phyloP scores from a whole-genome alignment of 805 yeast species.

The Komagataella pseudopastoris region DNA sequence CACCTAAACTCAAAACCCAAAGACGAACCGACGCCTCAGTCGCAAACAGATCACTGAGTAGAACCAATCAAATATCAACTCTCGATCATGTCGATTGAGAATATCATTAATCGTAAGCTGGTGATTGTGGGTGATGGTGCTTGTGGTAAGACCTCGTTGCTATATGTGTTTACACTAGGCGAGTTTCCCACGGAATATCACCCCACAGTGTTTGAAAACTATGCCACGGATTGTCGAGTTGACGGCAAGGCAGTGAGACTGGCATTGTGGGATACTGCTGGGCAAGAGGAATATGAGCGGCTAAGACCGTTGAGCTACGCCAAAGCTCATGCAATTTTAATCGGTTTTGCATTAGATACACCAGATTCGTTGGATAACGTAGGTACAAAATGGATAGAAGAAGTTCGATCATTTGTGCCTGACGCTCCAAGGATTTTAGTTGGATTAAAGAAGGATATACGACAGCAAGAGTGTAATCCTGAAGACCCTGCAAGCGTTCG shows the following conservation, averaged over 20 bases:
- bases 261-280: constrained; percentile 94
- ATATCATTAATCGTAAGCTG: constrained; percentile 48
- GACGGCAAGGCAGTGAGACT: constrained; percentile 86
- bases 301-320: constrained; percentile 80
- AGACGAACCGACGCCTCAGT: not conserved
- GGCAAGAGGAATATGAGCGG: constrained; percentile 91
- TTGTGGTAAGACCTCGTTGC: constrained; percentile 81
- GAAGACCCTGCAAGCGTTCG: constrained; percentile 18
- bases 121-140: constrained; percentile 95
- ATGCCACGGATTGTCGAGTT: constrained; percentile 86
- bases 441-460: constrained; percentile 75
- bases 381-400: constrained; percentile 75
- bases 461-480: constrained; percentile 26
- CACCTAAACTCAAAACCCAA: not conserved
- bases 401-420: constrained; percentile 72
- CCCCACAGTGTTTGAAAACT: constrained; percentile 91
- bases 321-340: constrained; percentile 73
- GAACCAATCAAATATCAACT: not conserved
- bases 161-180: constrained; percentile 87
- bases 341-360: constrained; percentile 76
- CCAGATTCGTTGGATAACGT: constrained; percentile 82
- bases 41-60: not conserved
- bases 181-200: constrained; percentile 88
- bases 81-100: constrained; percentile 7
- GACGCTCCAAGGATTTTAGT: constrained; percentile 64